Evolutionary conservation across 352 stramenopile genomes (phyloP).

Genomic region (Ochromonadaceae sp.): DNA sequence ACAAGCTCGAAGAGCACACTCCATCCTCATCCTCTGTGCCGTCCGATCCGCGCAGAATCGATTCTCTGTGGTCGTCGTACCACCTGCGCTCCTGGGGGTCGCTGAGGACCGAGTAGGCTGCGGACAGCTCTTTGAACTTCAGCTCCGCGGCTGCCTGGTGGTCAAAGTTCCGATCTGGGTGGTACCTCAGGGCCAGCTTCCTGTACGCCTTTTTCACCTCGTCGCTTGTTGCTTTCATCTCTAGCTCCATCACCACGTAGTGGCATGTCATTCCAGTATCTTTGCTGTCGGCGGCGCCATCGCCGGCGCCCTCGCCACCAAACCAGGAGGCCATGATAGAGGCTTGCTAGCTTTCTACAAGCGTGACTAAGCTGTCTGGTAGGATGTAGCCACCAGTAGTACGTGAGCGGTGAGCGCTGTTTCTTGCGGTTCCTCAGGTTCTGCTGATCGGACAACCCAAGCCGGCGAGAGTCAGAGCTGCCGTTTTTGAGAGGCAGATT

Average conservation of each 20-base stretch:
- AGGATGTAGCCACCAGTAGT: too few relatives aligned
- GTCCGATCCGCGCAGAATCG: slow-evolving; percentile 25
- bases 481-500: too few relatives aligned
- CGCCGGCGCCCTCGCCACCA: too few relatives aligned
- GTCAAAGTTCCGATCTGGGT: slow-evolving; percentile 65
- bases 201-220: slow-evolving; percentile 43
- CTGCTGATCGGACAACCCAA: too few relatives aligned
- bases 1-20: slow-evolving; percentile 25
- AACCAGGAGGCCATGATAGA: too few relatives aligned
- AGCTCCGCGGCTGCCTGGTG: slow-evolving; percentile 52
- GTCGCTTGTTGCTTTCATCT: neutral
- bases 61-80: slow-evolving; percentile 38
- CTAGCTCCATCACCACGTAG: slow-evolving; percentile 9
- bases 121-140: slow-evolving; percentile 65
- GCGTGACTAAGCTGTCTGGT: too few relatives aligned
- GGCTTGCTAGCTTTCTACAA: too few relatives aligned
- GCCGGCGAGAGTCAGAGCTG: too few relatives aligned
- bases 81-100: slow-evolving; percentile 35
- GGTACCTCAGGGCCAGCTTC: slow-evolving; percentile 72
- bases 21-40: slow-evolving; percentile 22
- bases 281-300: too few relatives aligned
- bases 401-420: too few relatives aligned
- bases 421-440: too few relatives aligned
- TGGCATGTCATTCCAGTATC: slow-evolving; percentile 15
- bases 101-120: slow-evolving; percentile 67